Base-by-base conservation (phyloP, 257 asterid genomes). In the Nicotiana tomentosiformis region DNA sequence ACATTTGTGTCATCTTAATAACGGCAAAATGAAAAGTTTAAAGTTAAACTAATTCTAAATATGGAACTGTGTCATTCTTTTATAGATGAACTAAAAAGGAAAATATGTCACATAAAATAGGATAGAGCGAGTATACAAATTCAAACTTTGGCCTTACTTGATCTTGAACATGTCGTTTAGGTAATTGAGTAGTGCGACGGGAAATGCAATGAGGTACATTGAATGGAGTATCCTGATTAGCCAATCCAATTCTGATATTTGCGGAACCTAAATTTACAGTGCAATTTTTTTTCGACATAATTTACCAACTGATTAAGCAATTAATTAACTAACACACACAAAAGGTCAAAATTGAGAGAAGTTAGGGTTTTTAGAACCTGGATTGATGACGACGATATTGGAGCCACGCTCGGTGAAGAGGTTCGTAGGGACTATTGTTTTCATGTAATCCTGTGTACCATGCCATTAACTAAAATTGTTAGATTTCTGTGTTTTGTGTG, bases 351-450 rank as follows among this genome's bases (percentile, higher is more conserved):
- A 20, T 83, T 33, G 72, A 65, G 81, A 78, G 77, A 53, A 39
- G 4, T 66, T 56, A 83, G 53, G 81, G 78, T 49, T 32, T 49
- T 32, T 46, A 51, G 39, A 30, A 88, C 99, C 99, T 90, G 99
- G 98, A 88, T 96, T 96, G 87, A 96, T 92, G 85, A 96, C 97
- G 78, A 96, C 97, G 84, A 96, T 93, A 84, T 90, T 90, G 93
- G 98, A 92, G 85, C 99, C 99, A 83, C 99, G 97, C 33, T 96
- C 99, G 72, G 92, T 94, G 85, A 94, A 89, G 65, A 96, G 88
- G 39, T 96, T 97, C 74, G 99, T 91, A 10, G 99, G 98, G 51
- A 93, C 89, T 30, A 90, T 90, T 30, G 97, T 88, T 87, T 94
- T 96, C 17, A 93, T 90, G 87, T 92, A 93, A 74, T 96, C 99